Conservation (phyloP, 305 asterid genomes). For the Solanum aculeatissimum region DNA sequence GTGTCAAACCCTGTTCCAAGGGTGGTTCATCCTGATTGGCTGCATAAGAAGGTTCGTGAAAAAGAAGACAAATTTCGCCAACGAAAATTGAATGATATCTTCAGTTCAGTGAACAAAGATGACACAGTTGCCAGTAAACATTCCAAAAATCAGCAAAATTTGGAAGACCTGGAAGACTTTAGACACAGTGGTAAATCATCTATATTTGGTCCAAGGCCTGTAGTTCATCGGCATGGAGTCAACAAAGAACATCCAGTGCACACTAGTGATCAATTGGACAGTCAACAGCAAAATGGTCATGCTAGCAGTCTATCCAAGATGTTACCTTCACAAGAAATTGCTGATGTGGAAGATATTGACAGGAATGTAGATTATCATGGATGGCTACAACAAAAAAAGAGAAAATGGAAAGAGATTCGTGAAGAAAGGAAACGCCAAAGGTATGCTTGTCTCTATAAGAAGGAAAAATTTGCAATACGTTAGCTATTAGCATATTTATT, state of each 20-base stretch:
- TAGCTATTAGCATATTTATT: background rate
- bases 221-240: conserved; percentile 51
- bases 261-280: conserved; percentile 23
- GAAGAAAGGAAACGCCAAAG: conserved; percentile 84
- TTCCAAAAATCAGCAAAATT: conserved; percentile 33
- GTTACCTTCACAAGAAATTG: conserved; percentile 29
- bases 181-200: conserved; percentile 32
- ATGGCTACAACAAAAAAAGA: conserved; percentile 90
- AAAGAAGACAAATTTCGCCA: conserved; percentile 97
- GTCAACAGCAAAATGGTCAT: conserved; percentile 24
- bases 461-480: background rate
- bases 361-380: conserved; percentile 72
- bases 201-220: conserved; percentile 48
- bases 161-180: conserved; percentile 83
- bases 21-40: conserved; percentile 99
- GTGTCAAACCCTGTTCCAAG: conserved; percentile 97
- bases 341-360: conserved; percentile 42
- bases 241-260: conserved; percentile 25
- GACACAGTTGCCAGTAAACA: conserved; percentile 20
- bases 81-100: conserved; percentile 77
- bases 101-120: conserved; percentile 37
- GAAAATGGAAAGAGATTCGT: conserved; percentile 83
- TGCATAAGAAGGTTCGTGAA: conserved; percentile 96
- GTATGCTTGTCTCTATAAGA: conserved; percentile 20
- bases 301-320: conserved; percentile 18